phyloP scores from a whole-genome alignment of 345 rosid genomes.

The Mallotus nudiflorus region DNA sequence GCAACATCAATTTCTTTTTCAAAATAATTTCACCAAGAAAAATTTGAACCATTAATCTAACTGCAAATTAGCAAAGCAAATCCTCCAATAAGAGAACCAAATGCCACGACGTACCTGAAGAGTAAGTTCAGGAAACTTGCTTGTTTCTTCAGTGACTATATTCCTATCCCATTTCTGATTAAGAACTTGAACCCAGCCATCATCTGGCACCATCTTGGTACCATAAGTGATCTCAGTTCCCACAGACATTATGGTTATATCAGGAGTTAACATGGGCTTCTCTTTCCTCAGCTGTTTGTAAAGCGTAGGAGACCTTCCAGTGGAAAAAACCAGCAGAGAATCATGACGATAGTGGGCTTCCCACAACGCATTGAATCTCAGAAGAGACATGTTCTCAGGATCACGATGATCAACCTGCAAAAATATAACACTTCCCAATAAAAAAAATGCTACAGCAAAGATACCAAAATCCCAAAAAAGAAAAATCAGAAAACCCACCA shows the following conservation, averaged over 20 bases:
- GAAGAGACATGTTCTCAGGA: conserved; percentile 66
- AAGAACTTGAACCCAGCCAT: conserved; percentile 84
- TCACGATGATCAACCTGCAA: conserved; percentile 95
- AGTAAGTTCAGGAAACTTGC: conserved; percentile 77
- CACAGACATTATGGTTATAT: conserved; percentile 93
- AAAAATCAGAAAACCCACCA: conserved; percentile 45
- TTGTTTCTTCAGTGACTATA: conserved; percentile 69
- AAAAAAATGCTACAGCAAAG: conserved; percentile 16
- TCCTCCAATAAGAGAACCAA: background rate
- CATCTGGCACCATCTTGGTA: conserved; percentile 76
- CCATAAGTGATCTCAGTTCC: conserved; percentile 99
- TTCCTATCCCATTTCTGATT: conserved; percentile 80
- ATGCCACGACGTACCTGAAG: conserved; percentile 63
- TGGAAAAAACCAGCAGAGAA: conserved; percentile 76
- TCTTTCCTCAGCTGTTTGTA: conserved; percentile 54
- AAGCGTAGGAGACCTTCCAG: conserved; percentile 69
- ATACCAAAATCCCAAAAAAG: too few relatives aligned
- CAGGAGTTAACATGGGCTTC: conserved; percentile 91
- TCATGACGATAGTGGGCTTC: conserved; percentile 71
- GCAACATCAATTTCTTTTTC: background rate
- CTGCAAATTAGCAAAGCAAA: background rate
- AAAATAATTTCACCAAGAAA: background rate
- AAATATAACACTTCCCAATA: conserved; percentile 7
- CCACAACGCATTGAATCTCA: conserved; percentile 84
- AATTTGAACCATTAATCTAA: background rate